phyloP scores from a whole-genome alignment of 2,329 filamentous ascomycete genomes.

The Colletotrichum shisoi region DNA sequence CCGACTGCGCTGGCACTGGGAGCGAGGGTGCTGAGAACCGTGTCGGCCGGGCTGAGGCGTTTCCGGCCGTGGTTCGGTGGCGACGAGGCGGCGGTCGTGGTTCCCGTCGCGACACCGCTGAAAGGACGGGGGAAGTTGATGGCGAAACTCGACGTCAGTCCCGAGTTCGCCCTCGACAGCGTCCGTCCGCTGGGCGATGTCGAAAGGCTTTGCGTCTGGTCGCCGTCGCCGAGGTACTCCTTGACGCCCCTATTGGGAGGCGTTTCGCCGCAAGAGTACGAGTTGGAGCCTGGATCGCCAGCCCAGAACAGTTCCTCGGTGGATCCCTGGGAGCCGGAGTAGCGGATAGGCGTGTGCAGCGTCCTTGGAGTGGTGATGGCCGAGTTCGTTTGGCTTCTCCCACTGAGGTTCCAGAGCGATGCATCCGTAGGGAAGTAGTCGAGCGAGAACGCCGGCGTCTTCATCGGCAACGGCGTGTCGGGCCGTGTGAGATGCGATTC shows the following conservation, averaged over 20 bases:
- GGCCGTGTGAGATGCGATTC: conserved; percentile 65
- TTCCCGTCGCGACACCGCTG: conserved; percentile 44
- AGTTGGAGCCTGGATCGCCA: conserved; percentile 63
- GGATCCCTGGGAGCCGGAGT: conserved; percentile 65
- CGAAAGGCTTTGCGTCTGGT: conserved; percentile 62
- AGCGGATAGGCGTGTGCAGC: conserved; percentile 63
- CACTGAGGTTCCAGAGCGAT: conserved; percentile 61
- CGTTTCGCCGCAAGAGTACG: conserved; percentile 69
- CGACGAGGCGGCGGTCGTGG: conserved; percentile 51
- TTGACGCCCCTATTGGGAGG: conserved; percentile 61
- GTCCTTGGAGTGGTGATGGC: conserved; percentile 65
- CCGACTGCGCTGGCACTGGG: conserved; percentile 54
- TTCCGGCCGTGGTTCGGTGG: conserved; percentile 58
- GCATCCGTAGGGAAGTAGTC: conserved; percentile 71
- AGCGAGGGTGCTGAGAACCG: conserved; percentile 63
- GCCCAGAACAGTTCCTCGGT: conserved; percentile 60
- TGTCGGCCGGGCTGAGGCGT: conserved; percentile 68
- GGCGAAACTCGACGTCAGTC: conserved; percentile 63
- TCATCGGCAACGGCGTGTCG: conserved; percentile 70
- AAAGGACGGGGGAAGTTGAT: conserved; percentile 63
- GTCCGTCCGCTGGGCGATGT: conserved; percentile 66
- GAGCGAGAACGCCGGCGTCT: conserved; percentile 71
- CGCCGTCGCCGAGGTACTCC: conserved; percentile 56
- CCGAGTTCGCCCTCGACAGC: conserved; percentile 63
- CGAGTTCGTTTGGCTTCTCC: conserved; percentile 63